Evolutionary conservation across 257 asterid genomes (phyloP), one percentile per base, ranked within the genome.

Genomic region (Nicotiana benthamiana): DNA sequence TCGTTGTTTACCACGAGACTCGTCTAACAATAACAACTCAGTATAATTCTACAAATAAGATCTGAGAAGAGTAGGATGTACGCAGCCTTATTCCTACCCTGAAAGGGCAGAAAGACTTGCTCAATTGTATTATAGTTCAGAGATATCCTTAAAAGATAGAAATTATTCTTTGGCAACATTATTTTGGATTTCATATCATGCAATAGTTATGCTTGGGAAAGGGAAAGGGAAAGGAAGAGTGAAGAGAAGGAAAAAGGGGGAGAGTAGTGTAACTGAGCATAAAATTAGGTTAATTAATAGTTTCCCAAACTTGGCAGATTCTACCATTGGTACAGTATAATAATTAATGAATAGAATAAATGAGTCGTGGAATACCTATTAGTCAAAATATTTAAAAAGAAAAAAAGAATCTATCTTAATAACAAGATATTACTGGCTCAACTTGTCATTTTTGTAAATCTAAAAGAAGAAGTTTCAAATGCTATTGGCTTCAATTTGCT

Each of bases 331-430:
- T 53, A 13, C 24, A 82, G 22, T 61, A 34, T 6, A 15, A 34
- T 6, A 15, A 3, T 2, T 18, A 15, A 53, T 16, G 22, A 53
- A 53, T 16, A 17, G 1, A 54, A 54, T 54, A 54, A 54, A 72
- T 46, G 34, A 13, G 52, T 12, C 27, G n/a, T 52, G 46, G 28
- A 57, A 62, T 53, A 16, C 75, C 27, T 34, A 54, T 53, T 65
- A 43, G 52, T 46, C 79, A 80, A 66, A 80, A 79, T 75, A 75
- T 84, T 80, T 83, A 81, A 82, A 83, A 76, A 77, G 20, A 64
- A 57, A n/a, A n/a, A 77, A 68, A 75, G 13, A 79, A 79, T 36
- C 11, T 79, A 52, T 56, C 75, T 17, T 36, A 66, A 56, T 54
- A 34, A 67, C 24, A 9, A 56, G 27, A 9, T 24, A 68, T 64